These are phyloP conservation scores for Cubamyces sp. DNA, from an alignment of 768 basidiomycete genomes.

Conservation along the genomic window DNA sequence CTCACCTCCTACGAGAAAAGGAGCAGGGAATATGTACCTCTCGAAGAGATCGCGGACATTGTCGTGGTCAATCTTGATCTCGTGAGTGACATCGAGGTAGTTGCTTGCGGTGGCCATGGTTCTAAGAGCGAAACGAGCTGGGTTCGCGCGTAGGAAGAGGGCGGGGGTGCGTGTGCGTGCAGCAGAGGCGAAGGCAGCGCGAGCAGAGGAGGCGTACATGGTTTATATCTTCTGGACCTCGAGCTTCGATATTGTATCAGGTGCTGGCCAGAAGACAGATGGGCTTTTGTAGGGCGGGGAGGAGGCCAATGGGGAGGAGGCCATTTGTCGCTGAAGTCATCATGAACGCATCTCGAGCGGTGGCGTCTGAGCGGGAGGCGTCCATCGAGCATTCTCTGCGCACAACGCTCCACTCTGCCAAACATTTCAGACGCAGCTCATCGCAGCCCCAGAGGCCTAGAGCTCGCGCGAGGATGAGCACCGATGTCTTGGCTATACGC, in stretches of 20 bases:
- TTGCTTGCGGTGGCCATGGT: slow-evolving; percentile 14
- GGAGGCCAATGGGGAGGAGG: neutral
- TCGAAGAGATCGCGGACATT: slow-evolving; percentile 31
- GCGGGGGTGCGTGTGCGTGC: slow-evolving; percentile 11
- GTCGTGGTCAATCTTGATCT: slow-evolving; percentile 33
- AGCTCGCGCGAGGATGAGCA: neutral
- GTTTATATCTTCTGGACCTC: neutral
- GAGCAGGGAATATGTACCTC: neutral
- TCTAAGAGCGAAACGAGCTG: neutral
- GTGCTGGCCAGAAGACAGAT: neutral
- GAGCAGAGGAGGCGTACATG: slow-evolving; percentile 14
- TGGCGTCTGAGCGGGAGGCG: neutral
- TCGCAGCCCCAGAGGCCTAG: no score
- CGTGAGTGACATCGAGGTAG: slow-evolving; percentile 24
- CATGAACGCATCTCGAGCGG: slow-evolving; percentile 6
- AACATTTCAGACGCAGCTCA: no score
- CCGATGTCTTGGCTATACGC: neutral
- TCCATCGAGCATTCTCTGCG: neutral
- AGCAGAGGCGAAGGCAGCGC: neutral
- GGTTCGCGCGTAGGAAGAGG: neutral
- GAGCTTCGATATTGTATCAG: neutral
- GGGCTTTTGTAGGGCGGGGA: neutral
- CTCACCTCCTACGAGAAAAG: neutral
- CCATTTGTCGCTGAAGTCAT: slow-evolving; percentile 13
- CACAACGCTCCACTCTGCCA: no score